A percentile compares a stretch with the other conserved stretches of the same genome.
phyloP scores from a whole-genome alignment of 1,284 basidiomycete species.

The Farysia itapuensis region DNA sequence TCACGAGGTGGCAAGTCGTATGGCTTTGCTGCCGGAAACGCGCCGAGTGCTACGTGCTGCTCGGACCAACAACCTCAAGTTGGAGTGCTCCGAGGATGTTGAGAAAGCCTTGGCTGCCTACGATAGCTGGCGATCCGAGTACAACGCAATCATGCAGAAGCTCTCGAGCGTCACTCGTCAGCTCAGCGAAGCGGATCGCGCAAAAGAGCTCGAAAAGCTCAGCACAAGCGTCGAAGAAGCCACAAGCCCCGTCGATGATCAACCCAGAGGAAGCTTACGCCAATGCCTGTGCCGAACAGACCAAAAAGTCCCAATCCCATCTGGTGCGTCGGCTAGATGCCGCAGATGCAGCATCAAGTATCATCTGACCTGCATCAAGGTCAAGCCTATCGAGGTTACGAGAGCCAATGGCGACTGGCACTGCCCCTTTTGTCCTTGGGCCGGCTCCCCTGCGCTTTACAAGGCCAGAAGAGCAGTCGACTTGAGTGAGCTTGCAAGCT shows the following conservation, averaged over 20 bases:
- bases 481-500: slow-evolving; percentile 21
- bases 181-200: slow-evolving; percentile 19
- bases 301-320: slow-evolving; percentile 11
- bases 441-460: slow-evolving; percentile 7
- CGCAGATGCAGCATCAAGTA: slow-evolving; percentile 33
- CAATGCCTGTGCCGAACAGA: slow-evolving; percentile 49
- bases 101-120: slow-evolving; percentile 31
- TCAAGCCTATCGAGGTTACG: slow-evolving; percentile 12
- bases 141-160: slow-evolving; percentile 23
- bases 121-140: slow-evolving; percentile 36
- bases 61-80: slow-evolving; percentile 24
- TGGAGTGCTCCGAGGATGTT: slow-evolving; percentile 26
- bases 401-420: slow-evolving; percentile 33
- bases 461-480: slow-evolving; percentile 20
- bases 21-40: slow-evolving; percentile 38
- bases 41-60: slow-evolving; percentile 29
- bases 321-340: slow-evolving; percentile 31
- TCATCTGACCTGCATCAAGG: slow-evolving; percentile 47
- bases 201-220: slow-evolving; percentile 25
- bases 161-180: slow-evolving; percentile 7
- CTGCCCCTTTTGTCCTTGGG: slow-evolving; percentile 48
- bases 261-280: slow-evolving; percentile 11
- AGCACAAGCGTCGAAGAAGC: slow-evolving; percentile 28
- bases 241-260: slow-evolving; percentile 27
- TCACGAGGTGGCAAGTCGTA: slow-evolving; percentile 16